phyloP scores from a whole-genome alignment of 306 rosid genomes.

The Cyclanthera cordifolia region DNA sequence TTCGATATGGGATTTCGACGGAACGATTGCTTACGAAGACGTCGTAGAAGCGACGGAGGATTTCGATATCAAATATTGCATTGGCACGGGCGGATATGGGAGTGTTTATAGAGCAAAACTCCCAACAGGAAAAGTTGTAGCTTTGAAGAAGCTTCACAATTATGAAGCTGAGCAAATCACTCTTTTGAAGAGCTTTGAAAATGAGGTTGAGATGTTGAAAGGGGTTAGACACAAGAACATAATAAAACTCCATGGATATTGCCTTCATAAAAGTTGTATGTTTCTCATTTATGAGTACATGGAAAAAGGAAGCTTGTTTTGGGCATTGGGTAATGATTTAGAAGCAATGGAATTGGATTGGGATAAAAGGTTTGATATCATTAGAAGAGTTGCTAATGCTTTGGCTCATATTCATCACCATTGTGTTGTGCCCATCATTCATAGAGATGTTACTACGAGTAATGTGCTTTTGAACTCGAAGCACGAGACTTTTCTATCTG shows the following conservation, averaged over 20 bases:
- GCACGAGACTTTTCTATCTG: conserved; percentile 16
- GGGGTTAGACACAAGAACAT: conserved; percentile 20
- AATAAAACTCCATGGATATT: conserved; percentile 24
- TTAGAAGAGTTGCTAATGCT: conserved; percentile 18
- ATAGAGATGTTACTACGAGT: conserved; percentile 19
- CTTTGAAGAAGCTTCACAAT: conserved; percentile 22
- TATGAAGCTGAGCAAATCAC: conserved; percentile 13
- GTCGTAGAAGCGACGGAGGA: conserved; percentile 21
- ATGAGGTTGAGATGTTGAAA: conserved; percentile 15
- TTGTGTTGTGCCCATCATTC: conserved; percentile 20
- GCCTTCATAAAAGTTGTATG: conserved; percentile 17
- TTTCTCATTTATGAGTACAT: conserved; percentile 23
- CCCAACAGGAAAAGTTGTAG: conserved; percentile 22
- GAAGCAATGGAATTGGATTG: conserved; percentile 21
- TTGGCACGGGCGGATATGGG: conserved; percentile 15
- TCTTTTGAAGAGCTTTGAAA: conserved; percentile 11
- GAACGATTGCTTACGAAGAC: conserved; percentile 19
- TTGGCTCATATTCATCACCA: conserved; percentile 21
- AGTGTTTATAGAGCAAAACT: conserved; percentile 1
- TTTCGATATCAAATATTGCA: conserved; percentile 18
- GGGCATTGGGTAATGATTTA: conserved; percentile 12
- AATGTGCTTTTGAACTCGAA: conserved; percentile 18
- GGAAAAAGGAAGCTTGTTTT: conserved; percentile 22
- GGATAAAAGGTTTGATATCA: conserved; percentile 16
- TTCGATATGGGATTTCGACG: conserved; percentile 26